Evolutionary conservation across 2,329 filamentous ascomycete genomes (phyloP).

Genomic region (Calonectria pseudoturangicola): DNA sequence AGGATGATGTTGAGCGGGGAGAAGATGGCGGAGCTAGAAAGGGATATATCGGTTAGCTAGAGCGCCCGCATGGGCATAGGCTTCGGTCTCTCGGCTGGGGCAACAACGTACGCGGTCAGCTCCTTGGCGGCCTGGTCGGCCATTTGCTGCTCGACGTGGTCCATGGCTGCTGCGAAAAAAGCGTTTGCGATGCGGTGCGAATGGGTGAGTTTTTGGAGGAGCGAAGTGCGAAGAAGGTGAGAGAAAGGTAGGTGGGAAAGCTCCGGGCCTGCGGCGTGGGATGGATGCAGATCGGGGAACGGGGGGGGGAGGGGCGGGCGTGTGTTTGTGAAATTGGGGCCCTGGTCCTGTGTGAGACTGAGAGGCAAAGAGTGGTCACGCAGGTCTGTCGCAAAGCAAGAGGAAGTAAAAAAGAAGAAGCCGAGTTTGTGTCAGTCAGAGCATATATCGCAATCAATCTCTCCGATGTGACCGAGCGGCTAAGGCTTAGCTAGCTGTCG

Average conservation of each 20-base stretch:
- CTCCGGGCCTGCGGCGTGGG: not conserved
- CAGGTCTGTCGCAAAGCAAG: not conserved
- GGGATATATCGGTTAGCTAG: conserved; percentile 20
- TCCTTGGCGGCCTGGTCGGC: conserved; percentile 71
- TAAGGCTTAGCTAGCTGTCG: conserved; percentile 6
- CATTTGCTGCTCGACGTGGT: conserved; percentile 75
- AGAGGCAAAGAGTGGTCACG: not conserved
- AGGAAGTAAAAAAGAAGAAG: not conserved
- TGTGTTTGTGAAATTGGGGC: not conserved
- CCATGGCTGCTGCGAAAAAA: conserved; percentile 62
- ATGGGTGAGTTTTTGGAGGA: not conserved
- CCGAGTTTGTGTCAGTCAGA: not conserved
- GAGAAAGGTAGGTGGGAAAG: not conserved
- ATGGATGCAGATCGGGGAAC: conserved; percentile 2
- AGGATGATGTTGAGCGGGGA: conserved; percentile 80
- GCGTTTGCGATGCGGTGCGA: not conserved
- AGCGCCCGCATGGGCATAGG: not conserved
- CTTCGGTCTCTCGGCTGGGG: conserved; percentile 12
- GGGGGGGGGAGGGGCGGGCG: not conserved
- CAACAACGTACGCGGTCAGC: conserved; percentile 58
- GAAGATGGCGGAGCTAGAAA: conserved; percentile 65
- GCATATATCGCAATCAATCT: not conserved
- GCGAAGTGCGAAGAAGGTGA: conserved; percentile 18
- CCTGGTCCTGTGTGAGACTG: not conserved
- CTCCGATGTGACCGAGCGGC: conserved; percentile 34